phyloP scores from a whole-genome alignment of 2,329 filamentous ascomycete species.

The Shiraia bambusicola region DNA sequence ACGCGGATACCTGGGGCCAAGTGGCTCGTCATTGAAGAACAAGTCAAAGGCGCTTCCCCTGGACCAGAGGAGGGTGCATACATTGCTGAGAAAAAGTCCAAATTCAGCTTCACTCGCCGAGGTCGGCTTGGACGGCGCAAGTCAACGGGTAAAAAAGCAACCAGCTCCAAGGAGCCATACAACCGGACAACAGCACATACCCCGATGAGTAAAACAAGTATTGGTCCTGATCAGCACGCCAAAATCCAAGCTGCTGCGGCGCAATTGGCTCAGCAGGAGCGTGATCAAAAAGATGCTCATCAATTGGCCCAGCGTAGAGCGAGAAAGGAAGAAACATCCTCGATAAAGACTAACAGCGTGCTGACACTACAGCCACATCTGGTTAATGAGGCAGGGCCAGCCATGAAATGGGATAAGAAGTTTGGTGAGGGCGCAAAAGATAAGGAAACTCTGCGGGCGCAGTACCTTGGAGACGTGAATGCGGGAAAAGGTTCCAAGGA shows the following conservation, averaged over 20 bases:
- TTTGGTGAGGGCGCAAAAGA: constrained; percentile 93
- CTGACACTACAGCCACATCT: constrained; percentile 85
- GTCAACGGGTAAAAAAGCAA: constrained; percentile 46
- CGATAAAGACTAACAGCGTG: constrained; percentile 81
- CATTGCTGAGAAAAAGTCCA: constrained; percentile 92
- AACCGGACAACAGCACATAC: constrained; percentile 53
- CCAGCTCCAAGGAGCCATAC: constrained; percentile 54
- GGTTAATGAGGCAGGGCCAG: constrained; percentile 82
- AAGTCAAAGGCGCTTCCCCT: constrained; percentile 87
- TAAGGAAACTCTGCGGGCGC: constrained; percentile 78
- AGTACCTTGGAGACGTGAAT: constrained; percentile 75
- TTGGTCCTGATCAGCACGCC: constrained; percentile 88
- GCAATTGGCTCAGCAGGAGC: constrained; percentile 72
- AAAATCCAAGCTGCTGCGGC: constrained; percentile 89
- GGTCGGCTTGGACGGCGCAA: constrained; percentile 63
- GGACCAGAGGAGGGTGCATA: constrained; percentile 84
- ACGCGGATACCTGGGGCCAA: constrained; percentile 77
- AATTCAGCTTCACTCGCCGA: constrained; percentile 80
- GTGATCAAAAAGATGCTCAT: constrained; percentile 57
- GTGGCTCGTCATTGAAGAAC: constrained; percentile 95
- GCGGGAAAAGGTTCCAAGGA: constrained; percentile 67
- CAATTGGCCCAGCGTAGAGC: constrained; percentile 56
- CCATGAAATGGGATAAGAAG: constrained; percentile 95
- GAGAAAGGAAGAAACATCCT: constrained; percentile 55
- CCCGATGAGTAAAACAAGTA: constrained; percentile 73